Base-by-base conservation (phyloP, 306 rosid species). In the Gillenia trifoliata region DNA sequence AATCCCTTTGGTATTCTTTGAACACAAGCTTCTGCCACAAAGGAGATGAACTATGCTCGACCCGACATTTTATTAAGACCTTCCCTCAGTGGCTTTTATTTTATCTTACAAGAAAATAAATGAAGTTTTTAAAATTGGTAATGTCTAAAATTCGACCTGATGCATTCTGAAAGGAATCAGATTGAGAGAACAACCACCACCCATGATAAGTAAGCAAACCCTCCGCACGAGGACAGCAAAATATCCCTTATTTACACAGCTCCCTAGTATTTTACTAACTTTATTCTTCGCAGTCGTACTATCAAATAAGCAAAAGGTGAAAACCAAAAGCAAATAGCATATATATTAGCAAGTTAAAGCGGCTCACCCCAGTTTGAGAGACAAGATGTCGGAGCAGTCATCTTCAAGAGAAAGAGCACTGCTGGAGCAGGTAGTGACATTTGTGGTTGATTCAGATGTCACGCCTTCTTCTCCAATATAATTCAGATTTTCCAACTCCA, bases 381-480 rank as follows among this genome's bases (percentile, higher is more conserved):
- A 81, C 3, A 63, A 9, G 16, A 80, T 77, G 38, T 73, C 84
- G 23, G 87, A 84, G 74, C 77, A 36, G 7, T 84, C 83, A 11
- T 76, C 83, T 16, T 83, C 84, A 9, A 31, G 45, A 3, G 78
- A 76, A 61, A 79, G 75, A 23, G 2, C 75, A 31, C 78, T 60
- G 23, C 19, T 63, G 79, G 64, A 66, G 81, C 70, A 8, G 19
- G 16, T 75, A 11, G 64, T 26, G 73, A 59, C 75, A 15, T 70
- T 75, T 78, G 77, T 55, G 40, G 81, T 74, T 0, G 87, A 83
- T 17, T 79, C 84, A 17, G 87, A 83, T 26, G 84, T 72, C 78
- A 73, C 11, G 6, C 76, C 79, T 83, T 79, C 81, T 60, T 8
- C 64, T 59, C 64, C 64, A 28, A 29, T 16, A 60, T 60, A 26